phyloP scores from a whole-genome alignment of 1,284 basidiomycete genomes.

The Marasmius tenuissimus region DNA sequence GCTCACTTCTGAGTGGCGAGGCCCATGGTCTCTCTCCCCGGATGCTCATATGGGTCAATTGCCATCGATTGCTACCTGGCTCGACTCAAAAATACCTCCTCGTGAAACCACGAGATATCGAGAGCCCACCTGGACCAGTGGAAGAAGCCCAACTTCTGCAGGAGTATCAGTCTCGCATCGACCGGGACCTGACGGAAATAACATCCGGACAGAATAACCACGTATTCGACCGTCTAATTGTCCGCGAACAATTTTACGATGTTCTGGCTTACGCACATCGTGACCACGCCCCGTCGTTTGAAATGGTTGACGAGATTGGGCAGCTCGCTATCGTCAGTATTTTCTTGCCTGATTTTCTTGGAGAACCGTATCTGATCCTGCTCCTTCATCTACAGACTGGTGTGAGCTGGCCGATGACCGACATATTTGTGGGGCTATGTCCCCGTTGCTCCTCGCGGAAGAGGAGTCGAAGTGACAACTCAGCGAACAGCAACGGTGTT shows the following conservation, averaged over 20 bases:
- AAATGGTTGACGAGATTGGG: conserved; percentile 56
- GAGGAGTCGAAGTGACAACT: neutral
- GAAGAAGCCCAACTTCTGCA: conserved; percentile 4
- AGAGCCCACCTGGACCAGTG: neutral
- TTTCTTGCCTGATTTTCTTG: conserved; percentile 3
- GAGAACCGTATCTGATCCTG: conserved; percentile 12
- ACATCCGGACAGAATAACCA: conserved; percentile 18
- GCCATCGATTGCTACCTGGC: conserved; percentile 61
- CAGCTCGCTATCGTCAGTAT: conserved; percentile 61
- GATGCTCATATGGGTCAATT: conserved; percentile 52
- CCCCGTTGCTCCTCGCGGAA: conserved; percentile 49
- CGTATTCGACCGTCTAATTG: conserved; percentile 60
- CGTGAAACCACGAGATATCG: conserved; percentile 46
- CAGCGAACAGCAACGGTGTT: neutral
- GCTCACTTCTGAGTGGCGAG: conserved; percentile 44
- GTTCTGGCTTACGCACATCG: conserved; percentile 66
- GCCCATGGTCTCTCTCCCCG: conserved; percentile 42
- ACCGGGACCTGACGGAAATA: conserved; percentile 5
- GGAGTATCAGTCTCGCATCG: conserved; percentile 8
- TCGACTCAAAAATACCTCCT: conserved; percentile 46
- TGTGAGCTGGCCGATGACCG: conserved; percentile 74
- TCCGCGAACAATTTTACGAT: conserved; percentile 67
- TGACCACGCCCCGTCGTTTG: conserved; percentile 49
- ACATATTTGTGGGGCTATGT: conserved; percentile 63
- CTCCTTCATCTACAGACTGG: conserved; percentile 40